Evolutionary conservation across 192 early-diverging fungal species (phyloP).

Genomic region (Coemansia sp.): DNA sequence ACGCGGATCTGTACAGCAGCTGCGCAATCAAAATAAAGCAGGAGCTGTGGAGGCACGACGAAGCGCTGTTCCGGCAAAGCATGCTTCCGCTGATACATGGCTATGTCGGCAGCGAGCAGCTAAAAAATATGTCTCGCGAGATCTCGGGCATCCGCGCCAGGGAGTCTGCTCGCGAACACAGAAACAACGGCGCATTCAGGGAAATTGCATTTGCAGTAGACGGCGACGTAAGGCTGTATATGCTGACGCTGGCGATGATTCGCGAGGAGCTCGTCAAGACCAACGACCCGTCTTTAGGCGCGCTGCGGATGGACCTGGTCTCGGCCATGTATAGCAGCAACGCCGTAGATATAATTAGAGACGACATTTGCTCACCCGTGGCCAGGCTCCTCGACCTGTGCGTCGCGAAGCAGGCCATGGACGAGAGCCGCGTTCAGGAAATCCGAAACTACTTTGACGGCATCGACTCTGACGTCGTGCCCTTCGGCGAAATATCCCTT

Average conservation of each 20-base stretch:
- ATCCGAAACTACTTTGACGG: conserved; percentile 41
- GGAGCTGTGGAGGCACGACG: conserved; percentile 32
- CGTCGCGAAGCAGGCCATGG: conserved; percentile 33
- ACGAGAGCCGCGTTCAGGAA: conserved; percentile 24
- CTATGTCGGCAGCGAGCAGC: conserved; percentile 13
- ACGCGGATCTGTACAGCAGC: conserved; percentile 19
- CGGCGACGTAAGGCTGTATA: conserved; percentile 35
- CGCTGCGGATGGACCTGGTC: conserved; percentile 38
- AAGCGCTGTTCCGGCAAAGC: conserved; percentile 23
- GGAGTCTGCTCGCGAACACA: conserved; percentile 6
- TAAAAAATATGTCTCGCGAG: conserved; percentile 31
- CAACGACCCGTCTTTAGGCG: conserved; percentile 25
- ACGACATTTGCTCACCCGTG: conserved; percentile 38
- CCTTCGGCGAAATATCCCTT: conserved; percentile 47
- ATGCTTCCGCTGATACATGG: conserved; percentile 29
- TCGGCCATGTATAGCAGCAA: conserved; percentile 39
- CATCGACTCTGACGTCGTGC: conserved; percentile 20
- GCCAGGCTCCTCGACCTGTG: conserved; percentile 44
- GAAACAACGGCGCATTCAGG: conserved; percentile 16
- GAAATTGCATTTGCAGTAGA: conserved; percentile 30
- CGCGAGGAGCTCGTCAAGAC: conserved; percentile 33
- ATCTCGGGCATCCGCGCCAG: conserved; percentile 13
- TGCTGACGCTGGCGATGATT: conserved; percentile 35
- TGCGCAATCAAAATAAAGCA: conserved; percentile 39
- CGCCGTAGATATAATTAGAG: conserved; percentile 15